Percentiles rank a stretch among this genome's conserved stretches.
These are phyloP conservation scores for Lagenidium sp. DNA, from an alignment of 352 stramenopile genomes.

Conservation along the genomic window DNA sequence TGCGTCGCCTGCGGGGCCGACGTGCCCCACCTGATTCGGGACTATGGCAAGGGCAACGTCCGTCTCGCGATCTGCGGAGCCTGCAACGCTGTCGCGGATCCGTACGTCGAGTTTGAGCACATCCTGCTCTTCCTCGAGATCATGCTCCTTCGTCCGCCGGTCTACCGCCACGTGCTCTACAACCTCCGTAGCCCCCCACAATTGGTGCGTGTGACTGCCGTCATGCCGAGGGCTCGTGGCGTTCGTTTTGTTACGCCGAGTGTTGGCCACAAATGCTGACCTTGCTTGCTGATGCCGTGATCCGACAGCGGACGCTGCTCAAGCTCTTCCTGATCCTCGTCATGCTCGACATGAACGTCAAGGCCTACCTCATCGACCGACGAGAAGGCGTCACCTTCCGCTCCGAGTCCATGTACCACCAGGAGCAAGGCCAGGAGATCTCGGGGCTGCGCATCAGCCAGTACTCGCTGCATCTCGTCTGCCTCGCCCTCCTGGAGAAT, in stretches of 20 bases:
- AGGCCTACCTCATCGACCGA: conserved; percentile 72
- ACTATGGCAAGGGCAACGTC: conserved; percentile 84
- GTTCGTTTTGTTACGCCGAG: not conserved
- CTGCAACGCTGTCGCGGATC: conserved; percentile 74
- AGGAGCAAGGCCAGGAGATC: conserved; percentile 15
- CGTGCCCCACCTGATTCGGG: conserved; percentile 56
- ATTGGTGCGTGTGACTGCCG: conserved; percentile 9
- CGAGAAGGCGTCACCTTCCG: conserved; percentile 46
- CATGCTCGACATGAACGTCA: conserved; percentile 84
- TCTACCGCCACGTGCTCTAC: conserved; percentile 81
- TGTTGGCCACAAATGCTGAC: no score
- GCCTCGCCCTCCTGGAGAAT: conserved; percentile 67
- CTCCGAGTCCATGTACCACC: conserved; percentile 47
- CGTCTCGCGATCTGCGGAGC: conserved; percentile 55
- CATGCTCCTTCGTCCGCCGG: conserved; percentile 75
- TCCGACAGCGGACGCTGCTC: conserved; percentile 30
- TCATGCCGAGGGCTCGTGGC: not conserved
- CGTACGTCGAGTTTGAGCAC: conserved; percentile 86
- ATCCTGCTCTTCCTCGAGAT: conserved; percentile 82
- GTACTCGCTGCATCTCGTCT: conserved; percentile 70
- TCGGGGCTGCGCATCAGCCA: conserved; percentile 59
- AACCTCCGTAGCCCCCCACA: conserved; percentile 52
- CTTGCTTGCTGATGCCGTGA: not conserved
- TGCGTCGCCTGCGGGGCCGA: conserved; percentile 74
- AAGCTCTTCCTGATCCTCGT: conserved; percentile 73